Base-by-base conservation (phyloP, 768 basidiomycete species). In the Pholiota microspora region DNA sequence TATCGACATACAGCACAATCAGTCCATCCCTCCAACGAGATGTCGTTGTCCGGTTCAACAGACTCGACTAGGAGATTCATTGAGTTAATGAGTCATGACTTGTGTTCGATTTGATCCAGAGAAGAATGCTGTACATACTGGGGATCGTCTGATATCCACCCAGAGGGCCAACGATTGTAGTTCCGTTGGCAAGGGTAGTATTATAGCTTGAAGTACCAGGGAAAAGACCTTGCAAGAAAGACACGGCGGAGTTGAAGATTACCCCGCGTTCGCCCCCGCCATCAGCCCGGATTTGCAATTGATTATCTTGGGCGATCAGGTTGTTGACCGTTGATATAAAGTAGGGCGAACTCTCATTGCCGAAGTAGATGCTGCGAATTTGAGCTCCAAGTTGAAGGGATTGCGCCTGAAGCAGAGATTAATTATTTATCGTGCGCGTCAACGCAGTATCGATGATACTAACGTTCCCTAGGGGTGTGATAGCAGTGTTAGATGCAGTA, bases 381-480 rank as follows among this genome's bases (percentile, higher is more conserved):
- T 76, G 62, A 28, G 69, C 61, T 7, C 87, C 87, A 4, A 88
- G 74, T 58, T 79, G 76, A 53, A 72, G 79, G 64, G 84, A 81
- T 77, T 89, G 72, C 68, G 50, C 45, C 62, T 63, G 49, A 23
- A 10, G 21, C 13, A 21, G 34, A 31, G 29, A n/a, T 31, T 31
- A 31, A 31, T 31, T 31, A 6, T 31, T 6, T 6, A 31, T 31
- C 12, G 6, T 31, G 12, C 6, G 29, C 6, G 6, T 25, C 21
- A 28, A 18, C 16, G 45, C 7, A 32, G 10, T 10, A n/a, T 10
- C 84, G 60, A 88, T 18, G 15, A 34, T 56, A 76, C 72, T 45
- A 65, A 86, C 86, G 62, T 80, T 83, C 49, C 86, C 86, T 23
- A 88, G 71, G n/a, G 86, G 80, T 3, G 86, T 88, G 47, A 88